Base-by-base conservation (phyloP, 306 rosid genomes). In the Coriaria nepalensis region DNA sequence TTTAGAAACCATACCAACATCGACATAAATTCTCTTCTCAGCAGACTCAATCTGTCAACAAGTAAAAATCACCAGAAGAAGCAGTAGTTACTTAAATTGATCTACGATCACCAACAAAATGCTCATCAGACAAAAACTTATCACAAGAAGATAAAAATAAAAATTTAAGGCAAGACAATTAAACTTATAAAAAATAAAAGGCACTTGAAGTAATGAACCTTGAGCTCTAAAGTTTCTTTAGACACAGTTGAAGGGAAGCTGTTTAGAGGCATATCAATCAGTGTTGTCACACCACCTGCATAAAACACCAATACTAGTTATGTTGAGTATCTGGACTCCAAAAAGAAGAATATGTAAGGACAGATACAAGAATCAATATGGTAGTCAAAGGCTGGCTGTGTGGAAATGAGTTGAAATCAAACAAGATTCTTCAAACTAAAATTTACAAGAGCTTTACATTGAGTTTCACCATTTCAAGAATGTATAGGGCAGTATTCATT, bases 211-310 rank as follows among this genome's bases (percentile, higher is more conserved):
- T 41, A 32, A 12, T 9, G 53, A 63, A 85, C 95, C 95, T 90
- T 90, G 35, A 90, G 95, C 49, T 81, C 35, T 35, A 84, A 64
- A 10, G 92, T 81, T 50, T 84, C 92, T 57, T 78, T 69, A 32
- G 97, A 84, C 43, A 77, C 78, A 13, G 95, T 90, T 42, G 97
- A 64, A 2, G 97, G 97, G 12, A 74, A 62, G 68, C 52, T 90
- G 66, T 90, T 90, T 9, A 90, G 78, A 66, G 97, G 97, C 97
- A 90, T 90, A 67, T 90, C 97, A 77, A 90, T 76, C 67, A 90
- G 75, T 37, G 94, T 81, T 34, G 97, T 90, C 47, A 90, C 67
- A 11, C 97, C 97, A 47, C 97, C 97, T 90, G 71, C 47, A 46
- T 11, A 60, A 75, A 62, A 59, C 2, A 67, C 35, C 38, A 49